Evolutionary conservation across 176 grass and related monocot genomes (phyloP).

Genomic region (Juncus effusus): DNA sequence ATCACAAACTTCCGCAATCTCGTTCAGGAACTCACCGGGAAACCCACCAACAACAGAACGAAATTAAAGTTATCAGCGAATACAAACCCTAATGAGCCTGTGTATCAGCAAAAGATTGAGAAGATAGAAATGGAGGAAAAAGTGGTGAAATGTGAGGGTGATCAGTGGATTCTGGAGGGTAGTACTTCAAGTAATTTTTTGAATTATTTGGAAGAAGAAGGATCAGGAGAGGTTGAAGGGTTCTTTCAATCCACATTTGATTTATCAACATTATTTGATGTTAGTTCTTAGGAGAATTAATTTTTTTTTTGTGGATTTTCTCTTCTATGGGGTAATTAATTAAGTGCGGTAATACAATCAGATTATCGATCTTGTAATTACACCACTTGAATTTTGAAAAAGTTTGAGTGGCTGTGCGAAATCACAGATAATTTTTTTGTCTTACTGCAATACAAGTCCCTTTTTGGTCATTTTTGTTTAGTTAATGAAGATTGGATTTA

Average conservation of each 20-base stretch:
- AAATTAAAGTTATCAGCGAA: neutral
- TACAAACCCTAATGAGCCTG: neutral
- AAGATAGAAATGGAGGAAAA: constrained; percentile 52
- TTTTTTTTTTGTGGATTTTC: constrained; percentile 36
- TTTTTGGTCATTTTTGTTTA: constrained; percentile 15
- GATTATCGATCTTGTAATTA: too few species aligned
- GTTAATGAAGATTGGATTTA: constrained; percentile 19
- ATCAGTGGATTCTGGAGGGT: constrained; percentile 34
- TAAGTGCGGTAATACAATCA: constrained; percentile 18
- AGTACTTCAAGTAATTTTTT: constrained; percentile 44
- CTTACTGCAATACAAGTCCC: neutral
- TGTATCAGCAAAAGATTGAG: constrained; percentile 31
- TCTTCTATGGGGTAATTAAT: constrained; percentile 24
- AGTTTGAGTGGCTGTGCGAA: neutral
- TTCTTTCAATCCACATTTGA: constrained; percentile 37
- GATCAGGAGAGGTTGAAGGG: constrained; percentile 14
- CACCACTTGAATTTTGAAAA: too few species aligned
- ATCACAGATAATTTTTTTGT: constrained; percentile 3
- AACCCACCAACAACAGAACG: constrained; percentile 37
- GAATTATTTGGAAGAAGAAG: constrained; percentile 58
- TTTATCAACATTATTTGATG: constrained; percentile 35
- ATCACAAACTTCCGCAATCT: constrained; percentile 71
- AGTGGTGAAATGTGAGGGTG: constrained; percentile 12
- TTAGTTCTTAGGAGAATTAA: constrained; percentile 37
- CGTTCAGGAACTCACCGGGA: constrained; percentile 85